Conservation (phyloP, 345 rosid species). For the Eucalyptus pauciflora region DNA sequence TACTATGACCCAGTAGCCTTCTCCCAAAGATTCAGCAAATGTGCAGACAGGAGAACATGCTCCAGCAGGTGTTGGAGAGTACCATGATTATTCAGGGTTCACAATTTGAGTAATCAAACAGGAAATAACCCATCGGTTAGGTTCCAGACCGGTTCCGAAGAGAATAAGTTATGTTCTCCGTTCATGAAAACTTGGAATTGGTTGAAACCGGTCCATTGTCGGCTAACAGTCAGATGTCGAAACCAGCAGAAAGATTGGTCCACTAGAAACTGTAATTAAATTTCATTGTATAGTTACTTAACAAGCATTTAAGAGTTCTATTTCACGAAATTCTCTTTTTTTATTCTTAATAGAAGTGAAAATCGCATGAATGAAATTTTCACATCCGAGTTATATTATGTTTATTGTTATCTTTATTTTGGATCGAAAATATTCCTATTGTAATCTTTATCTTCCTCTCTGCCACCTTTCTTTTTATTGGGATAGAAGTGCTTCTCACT, state of each 20-base stretch:
- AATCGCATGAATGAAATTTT: too few species aligned
- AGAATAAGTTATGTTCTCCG: neutral
- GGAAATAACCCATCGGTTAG: neutral
- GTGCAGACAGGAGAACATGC: neutral
- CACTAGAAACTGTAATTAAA: neutral
- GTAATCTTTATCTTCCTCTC: neutral
- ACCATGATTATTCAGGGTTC: neutral
- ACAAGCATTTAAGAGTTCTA: neutral
- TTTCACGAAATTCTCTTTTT: neutral
- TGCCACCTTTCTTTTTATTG: neutral
- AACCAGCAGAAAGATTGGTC: neutral
- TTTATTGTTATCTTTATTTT: too few species aligned
- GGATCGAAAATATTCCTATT: neutral
- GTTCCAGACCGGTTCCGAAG: neutral
- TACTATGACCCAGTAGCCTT: neutral
- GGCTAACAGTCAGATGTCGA: neutral
- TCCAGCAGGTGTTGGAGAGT: neutral
- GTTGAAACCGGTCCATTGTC: neutral
- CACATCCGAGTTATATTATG: neutral
- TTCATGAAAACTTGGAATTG: neutral
- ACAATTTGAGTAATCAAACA: neutral
- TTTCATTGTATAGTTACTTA: neutral
- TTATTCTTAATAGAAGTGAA: too few species aligned
- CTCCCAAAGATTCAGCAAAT: neutral
- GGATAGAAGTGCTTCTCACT: neutral